Evolutionary conservation across 2,329 filamentous ascomycete species (phyloP).

Genomic region (Colletotrichum truncatum): DNA sequence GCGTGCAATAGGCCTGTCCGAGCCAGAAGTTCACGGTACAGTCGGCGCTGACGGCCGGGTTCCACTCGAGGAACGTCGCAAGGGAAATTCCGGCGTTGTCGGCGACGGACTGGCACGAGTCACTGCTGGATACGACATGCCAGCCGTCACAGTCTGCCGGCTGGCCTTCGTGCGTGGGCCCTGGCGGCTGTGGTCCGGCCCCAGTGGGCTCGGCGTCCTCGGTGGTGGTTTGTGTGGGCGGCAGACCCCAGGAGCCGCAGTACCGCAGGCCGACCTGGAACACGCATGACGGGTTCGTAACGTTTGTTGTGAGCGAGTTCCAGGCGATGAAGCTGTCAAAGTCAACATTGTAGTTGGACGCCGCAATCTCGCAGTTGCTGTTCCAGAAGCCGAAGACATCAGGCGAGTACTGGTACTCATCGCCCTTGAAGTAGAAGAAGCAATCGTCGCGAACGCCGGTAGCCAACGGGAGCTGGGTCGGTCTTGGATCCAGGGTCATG

Average conservation of each 20-base stretch:
- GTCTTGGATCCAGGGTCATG: constrained; percentile 11
- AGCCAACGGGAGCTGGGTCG: constrained; percentile 3
- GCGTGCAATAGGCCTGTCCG: constrained; percentile 36
- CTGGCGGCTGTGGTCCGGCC: constrained; percentile 27
- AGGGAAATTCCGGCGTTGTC: constrained; percentile 23
- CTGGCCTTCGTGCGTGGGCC: constrained; percentile 29
- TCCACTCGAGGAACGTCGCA: constrained; percentile 29
- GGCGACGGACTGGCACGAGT: constrained; percentile 26
- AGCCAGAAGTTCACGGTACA: constrained; percentile 36
- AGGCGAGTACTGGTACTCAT: constrained; percentile 23
- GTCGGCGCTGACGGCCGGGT: constrained; percentile 33
- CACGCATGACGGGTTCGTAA: constrained; percentile 13
- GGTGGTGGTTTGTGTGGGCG: neutral
- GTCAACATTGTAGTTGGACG: constrained; percentile 22
- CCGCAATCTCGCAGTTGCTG: constrained; percentile 31
- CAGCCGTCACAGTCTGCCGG: constrained; percentile 31
- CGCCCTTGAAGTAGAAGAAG: constrained; percentile 16
- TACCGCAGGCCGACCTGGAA: neutral
- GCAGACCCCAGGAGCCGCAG: constrained; percentile 1
- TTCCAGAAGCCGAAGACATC: constrained; percentile 9
- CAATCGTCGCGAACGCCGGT: constrained; percentile 25
- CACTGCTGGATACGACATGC: constrained; percentile 29
- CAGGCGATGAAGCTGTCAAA: constrained; percentile 25
- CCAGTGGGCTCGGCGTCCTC: neutral
- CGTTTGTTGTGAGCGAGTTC: constrained; percentile 31